Percentiles rank a stretch among this genome's conserved stretches.
phyloP scores from a whole-genome alignment of 1,284 basidiomycete species.

The Irpex rosettiformis region DNA sequence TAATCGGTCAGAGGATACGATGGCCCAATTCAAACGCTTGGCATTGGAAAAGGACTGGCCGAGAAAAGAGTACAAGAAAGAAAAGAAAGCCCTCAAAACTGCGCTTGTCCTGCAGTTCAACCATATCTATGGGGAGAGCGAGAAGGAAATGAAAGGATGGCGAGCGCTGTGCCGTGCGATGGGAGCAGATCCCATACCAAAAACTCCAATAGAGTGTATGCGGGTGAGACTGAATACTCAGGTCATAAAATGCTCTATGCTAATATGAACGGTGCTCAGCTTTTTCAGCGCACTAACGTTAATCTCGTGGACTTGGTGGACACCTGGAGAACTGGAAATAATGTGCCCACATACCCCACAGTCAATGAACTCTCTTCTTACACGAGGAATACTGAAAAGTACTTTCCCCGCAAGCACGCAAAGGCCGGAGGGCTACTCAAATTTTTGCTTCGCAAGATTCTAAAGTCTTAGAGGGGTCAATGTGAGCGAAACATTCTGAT shows the following conservation, averaged over 20 bases:
- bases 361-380: not conserved
- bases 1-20: not conserved
- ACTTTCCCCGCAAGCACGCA: constrained; percentile 31
- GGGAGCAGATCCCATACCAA: constrained; percentile 16
- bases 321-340: not conserved
- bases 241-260: not conserved
- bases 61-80: not conserved
- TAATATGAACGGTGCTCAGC: not conserved
- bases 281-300: not conserved
- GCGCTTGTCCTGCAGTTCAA: constrained; percentile 34
- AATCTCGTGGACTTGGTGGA: not conserved
- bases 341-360: not conserved
- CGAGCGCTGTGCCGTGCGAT: constrained; percentile 26
- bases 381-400: constrained; percentile 4
- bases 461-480: not conserved
- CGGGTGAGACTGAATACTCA: not conserved
- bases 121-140: constrained; percentile 29
- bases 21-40: not conserved
- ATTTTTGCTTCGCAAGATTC: constrained; percentile 14
- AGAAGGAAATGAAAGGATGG: constrained; percentile 29
- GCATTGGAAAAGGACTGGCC: not conserved
- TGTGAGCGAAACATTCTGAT: too few relatives aligned
- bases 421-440: constrained; percentile 36
- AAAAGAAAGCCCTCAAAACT: constrained; percentile 7
- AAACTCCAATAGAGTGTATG: constrained; percentile 2